Evolutionary conservation across 257 asterid species (phyloP).

Genomic region (Osmanthus fragrans): DNA sequence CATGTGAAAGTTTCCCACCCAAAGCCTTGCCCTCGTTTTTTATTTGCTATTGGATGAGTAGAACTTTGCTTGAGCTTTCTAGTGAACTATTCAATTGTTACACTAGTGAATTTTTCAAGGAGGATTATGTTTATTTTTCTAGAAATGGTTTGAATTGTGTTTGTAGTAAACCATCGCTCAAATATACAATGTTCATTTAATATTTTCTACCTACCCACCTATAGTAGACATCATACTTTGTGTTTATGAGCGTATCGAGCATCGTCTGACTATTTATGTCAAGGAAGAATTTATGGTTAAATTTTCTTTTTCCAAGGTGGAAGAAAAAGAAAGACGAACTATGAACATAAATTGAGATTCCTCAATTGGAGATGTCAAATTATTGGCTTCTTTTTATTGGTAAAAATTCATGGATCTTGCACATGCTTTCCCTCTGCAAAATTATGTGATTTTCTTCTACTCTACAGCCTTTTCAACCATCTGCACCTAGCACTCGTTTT

Average conservation of each 20-base stretch:
- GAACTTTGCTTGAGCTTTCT: conserved; percentile 6
- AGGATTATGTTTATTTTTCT: background rate
- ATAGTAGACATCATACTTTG: no score
- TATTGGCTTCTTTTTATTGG: background rate
- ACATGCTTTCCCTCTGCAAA: background rate
- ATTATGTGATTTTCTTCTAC: background rate
- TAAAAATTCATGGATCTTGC: background rate
- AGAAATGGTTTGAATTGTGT: no score
- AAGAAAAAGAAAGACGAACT: background rate
- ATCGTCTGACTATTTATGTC: no score
- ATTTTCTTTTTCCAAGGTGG: no score
- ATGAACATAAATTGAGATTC: background rate
- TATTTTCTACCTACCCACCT: no score
- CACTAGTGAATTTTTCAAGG: background rate
- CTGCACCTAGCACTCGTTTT: background rate
- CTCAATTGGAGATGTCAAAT: background rate
- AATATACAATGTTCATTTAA: no score
- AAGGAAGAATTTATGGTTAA: background rate
- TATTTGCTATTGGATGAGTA: conserved; percentile 7
- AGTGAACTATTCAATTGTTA: conserved; percentile 15
- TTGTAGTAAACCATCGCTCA: no score
- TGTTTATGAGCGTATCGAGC: no score
- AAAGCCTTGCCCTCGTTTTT: background rate
- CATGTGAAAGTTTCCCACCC: background rate
- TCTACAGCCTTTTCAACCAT: background rate